A percentile compares a stretch with the other conserved stretches of the same genome.
These are phyloP conservation scores for Rubia peregrina DNA, from an alignment of 305 asterid species.

Conservation along the genomic window DNA sequence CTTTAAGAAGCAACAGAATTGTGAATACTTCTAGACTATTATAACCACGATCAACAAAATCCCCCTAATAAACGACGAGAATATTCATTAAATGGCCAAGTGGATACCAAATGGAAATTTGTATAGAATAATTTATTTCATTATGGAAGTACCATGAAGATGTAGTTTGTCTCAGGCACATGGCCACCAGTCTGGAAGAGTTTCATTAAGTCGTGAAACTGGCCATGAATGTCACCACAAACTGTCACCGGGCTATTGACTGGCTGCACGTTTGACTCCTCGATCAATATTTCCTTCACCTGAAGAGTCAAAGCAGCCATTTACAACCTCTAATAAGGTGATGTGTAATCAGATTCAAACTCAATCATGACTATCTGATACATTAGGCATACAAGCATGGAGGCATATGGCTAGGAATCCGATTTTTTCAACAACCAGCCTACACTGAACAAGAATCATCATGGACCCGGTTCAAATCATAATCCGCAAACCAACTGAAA, in stretches of 20 bases:
- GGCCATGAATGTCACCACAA: constrained; percentile 99
- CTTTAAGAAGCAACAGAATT: constrained; percentile 91
- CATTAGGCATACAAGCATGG: background rate
- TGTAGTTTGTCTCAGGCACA: constrained; percentile 96
- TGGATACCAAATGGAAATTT: background rate
- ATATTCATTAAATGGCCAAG: background rate
- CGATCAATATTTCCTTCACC: constrained; percentile 97
- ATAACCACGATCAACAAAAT: constrained; percentile 98
- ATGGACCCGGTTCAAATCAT: background rate
- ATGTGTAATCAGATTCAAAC: background rate
- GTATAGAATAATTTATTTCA: background rate
- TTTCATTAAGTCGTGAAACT: constrained; percentile 95
- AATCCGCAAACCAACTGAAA: background rate
- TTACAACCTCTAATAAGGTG: background rate
- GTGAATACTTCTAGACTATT: constrained; percentile 96
- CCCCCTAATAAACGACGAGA: constrained; percentile 59
- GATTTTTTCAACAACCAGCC: background rate
- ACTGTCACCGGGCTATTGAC: constrained; percentile 98
- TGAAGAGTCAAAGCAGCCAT: constrained; percentile 19
- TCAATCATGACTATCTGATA: background rate
- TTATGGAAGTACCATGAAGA: constrained; percentile 62
- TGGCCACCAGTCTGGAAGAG: constrained; percentile 99
- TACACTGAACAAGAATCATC: background rate
- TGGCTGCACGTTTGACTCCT: constrained; percentile 99
- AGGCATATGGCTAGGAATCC: background rate